Percentiles rank a stretch among this genome's conserved stretches.
These are phyloP conservation scores for Beauveria sp. DNA, from an alignment of 2,329 filamentous ascomycete species.

Conservation along the genomic window DNA sequence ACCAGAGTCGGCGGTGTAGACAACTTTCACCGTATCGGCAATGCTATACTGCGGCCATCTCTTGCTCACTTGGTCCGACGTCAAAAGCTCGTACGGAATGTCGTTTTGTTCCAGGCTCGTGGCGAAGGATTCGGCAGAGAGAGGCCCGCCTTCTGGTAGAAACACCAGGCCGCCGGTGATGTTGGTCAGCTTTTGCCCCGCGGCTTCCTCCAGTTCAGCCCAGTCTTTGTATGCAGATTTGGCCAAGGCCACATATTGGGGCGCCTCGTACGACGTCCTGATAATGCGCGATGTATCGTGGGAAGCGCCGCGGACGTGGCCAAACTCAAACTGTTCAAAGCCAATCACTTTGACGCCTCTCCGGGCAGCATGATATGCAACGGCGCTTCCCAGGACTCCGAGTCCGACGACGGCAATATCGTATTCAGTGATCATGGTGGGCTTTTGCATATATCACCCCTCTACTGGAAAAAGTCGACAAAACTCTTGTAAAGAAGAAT, in stretches of 20 bases:
- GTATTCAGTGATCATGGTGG: background rate
- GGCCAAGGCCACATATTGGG: conserved; percentile 19
- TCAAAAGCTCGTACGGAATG: conserved; percentile 17
- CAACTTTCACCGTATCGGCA: conserved; percentile 10
- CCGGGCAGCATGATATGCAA: conserved; percentile 14
- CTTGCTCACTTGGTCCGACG: conserved; percentile 10
- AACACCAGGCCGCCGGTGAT: conserved; percentile 20
- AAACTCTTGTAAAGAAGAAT: background rate
- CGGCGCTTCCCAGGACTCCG: conserved; percentile 15
- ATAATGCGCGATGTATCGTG: conserved; percentile 20
- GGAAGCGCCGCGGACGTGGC: conserved; percentile 18
- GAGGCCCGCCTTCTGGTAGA: conserved; percentile 13
- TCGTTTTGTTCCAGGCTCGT: conserved; percentile 9
- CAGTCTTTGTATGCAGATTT: conserved; percentile 19
- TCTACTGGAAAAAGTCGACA: too few relatives aligned
- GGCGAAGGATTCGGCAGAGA: background rate
- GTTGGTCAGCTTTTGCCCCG: conserved; percentile 16
- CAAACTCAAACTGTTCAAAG: conserved; percentile 21
- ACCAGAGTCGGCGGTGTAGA: conserved; percentile 20
- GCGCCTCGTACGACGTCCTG: conserved; percentile 17
- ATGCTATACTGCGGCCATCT: conserved; percentile 19
- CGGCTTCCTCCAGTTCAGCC: conserved; percentile 15
- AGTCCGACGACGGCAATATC: conserved; percentile 13
- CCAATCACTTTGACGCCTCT: conserved; percentile 19
- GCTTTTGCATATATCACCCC: background rate